These are phyloP conservation scores for Serendipita sp. DNA, from an alignment of 768 basidiomycete genomes.

Conservation along the genomic window DNA sequence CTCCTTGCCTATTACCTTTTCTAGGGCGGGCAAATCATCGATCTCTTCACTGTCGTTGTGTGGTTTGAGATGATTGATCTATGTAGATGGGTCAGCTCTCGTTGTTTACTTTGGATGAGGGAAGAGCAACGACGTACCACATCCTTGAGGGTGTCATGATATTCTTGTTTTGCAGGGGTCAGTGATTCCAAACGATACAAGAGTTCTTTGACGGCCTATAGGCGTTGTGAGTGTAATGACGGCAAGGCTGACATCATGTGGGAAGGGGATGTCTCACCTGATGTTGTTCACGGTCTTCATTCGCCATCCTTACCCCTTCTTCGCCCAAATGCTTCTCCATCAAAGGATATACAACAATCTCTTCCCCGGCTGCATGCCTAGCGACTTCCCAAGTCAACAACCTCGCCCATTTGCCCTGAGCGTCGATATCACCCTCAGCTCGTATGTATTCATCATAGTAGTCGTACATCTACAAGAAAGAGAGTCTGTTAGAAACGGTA, in stretches of 20 bases:
- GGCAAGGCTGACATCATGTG: not conserved
- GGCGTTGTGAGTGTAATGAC: not conserved
- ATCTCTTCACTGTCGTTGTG: conserved; percentile 45
- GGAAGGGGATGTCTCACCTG: conserved; percentile 21
- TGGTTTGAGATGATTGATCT: conserved; percentile 30
- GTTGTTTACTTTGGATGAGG: not conserved
- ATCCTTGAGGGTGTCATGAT: conserved; percentile 22
- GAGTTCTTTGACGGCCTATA: conserved; percentile 22
- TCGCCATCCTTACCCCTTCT: conserved; percentile 33
- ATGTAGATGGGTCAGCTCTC: not conserved
- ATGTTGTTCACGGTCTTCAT: conserved; percentile 42
- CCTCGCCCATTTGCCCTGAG: conserved; percentile 35
- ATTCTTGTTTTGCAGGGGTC: conserved; percentile 17
- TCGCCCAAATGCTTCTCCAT: conserved; percentile 41
- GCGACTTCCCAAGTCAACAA: conserved; percentile 48
- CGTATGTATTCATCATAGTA: conserved; percentile 36
- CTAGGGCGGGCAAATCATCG: conserved; percentile 39
- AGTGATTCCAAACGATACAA: conserved; percentile 33
- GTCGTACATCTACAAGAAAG: conserved; percentile 32
- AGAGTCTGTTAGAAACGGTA: not conserved
- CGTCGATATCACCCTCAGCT: conserved; percentile 25
- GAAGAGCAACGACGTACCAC: not conserved
- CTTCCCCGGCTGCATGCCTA: conserved; percentile 40
- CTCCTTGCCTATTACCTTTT: conserved; percentile 24
- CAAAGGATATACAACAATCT: conserved; percentile 46